Evolutionary conservation across 2,329 filamentous ascomycete genomes (phyloP).

Genomic region (Ceratocystis destructans): DNA sequence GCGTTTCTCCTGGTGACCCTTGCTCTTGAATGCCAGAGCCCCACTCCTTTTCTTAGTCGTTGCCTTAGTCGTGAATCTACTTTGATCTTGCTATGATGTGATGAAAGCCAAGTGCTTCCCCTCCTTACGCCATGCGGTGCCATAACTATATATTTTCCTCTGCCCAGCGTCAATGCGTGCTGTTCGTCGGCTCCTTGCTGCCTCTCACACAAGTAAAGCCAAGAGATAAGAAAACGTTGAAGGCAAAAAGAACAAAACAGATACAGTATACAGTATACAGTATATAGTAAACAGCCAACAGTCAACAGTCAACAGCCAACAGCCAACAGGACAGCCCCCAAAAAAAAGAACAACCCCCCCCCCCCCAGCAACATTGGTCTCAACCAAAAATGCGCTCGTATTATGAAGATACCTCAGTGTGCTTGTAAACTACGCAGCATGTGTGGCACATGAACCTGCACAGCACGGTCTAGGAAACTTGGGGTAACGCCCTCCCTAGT

Average conservation of each 20-base stretch:
- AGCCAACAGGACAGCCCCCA: too few relatives aligned
- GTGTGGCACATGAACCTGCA: not conserved
- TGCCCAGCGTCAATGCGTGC: not conserved
- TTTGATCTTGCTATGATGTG: not conserved
- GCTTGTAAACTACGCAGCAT: not conserved
- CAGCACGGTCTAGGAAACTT: not conserved
- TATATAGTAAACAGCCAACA: too few relatives aligned
- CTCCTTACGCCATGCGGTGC: not conserved
- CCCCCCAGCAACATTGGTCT: not conserved
- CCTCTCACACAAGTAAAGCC: not conserved
- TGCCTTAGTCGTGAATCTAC: not conserved
- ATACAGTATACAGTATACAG: too few relatives aligned
- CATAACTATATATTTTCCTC: not conserved
- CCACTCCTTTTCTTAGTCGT: not conserved
- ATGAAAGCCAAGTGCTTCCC: not conserved
- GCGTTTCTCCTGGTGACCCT: not conserved
- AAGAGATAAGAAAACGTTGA: not conserved
- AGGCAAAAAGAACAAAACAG: not conserved
- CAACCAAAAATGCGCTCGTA: not conserved
- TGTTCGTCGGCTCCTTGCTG: not conserved
- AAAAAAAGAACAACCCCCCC: too few relatives aligned
- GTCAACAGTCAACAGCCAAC: too few relatives aligned
- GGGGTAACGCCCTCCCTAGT: not conserved
- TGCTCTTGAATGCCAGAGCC: not conserved
- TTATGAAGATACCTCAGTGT: not conserved